Conservation (phyloP, 2,329 filamentous ascomycete species). For the Scopulariopsis brevicaulis region DNA sequence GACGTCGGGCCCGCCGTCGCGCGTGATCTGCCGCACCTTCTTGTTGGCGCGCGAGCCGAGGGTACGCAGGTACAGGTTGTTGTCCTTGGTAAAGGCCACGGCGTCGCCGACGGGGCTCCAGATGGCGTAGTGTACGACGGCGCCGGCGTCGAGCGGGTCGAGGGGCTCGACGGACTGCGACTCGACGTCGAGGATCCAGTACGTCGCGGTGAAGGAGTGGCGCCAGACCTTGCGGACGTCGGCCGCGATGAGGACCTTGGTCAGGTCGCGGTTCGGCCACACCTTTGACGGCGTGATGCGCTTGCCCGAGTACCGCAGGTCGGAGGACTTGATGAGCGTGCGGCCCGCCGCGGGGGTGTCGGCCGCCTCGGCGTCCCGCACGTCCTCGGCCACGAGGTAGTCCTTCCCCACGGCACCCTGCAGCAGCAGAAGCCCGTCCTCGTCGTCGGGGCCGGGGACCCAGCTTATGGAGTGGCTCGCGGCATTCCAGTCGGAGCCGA, state of each 20-base stretch:
- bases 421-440: constrained; percentile 80
- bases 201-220: constrained; percentile 75
- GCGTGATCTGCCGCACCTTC: constrained; percentile 62
- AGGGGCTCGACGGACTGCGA: constrained; percentile 68
- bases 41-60: constrained; percentile 27
- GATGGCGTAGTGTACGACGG: constrained; percentile 67
- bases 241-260: constrained; percentile 74
- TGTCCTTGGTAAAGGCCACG: constrained; percentile 78
- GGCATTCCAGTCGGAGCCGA: constrained; percentile 54
- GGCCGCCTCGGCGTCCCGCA: constrained; percentile 37
- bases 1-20: constrained; percentile 74
- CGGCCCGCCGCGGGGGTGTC: constrained; percentile 34
- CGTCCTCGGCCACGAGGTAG: constrained; percentile 79
- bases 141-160: constrained; percentile 53
- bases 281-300: constrained; percentile 46
- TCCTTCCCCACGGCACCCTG: constrained; percentile 51
- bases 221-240: constrained; percentile 70
- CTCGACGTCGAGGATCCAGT: constrained; percentile 87
- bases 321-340: constrained; percentile 61
- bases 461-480: constrained; percentile 57
- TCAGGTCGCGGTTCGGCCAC: constrained; percentile 73
- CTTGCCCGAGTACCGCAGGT: constrained; percentile 48
- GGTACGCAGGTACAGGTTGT: constrained; percentile 78
- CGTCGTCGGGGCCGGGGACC: constrained; percentile 62
- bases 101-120: constrained; percentile 86